Conservation (phyloP, 768 basidiomycete genomes). For the Pulveroboletus sp. region DNA sequence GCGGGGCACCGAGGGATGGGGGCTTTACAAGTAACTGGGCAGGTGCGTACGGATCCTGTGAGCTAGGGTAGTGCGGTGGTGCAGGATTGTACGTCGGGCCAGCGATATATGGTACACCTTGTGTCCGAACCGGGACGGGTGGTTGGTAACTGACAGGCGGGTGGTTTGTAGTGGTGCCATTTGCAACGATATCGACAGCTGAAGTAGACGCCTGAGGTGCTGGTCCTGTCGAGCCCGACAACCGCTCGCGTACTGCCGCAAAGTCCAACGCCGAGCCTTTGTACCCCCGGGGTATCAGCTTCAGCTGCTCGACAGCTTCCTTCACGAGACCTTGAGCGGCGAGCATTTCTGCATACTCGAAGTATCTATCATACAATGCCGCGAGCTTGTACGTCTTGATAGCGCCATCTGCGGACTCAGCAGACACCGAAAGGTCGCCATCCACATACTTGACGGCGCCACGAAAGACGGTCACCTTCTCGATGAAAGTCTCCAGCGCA, state of each 20-base stretch:
- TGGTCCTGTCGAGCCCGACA: constrained; percentile 39
- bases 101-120: constrained; percentile 17
- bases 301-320: constrained; percentile 76
- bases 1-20: constrained; percentile 37
- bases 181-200: constrained; percentile 21
- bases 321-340: constrained; percentile 86
- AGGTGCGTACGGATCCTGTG: constrained; percentile 9
- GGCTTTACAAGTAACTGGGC: constrained; percentile 36
- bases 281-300: constrained; percentile 76
- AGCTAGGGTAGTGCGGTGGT: too few relatives aligned
- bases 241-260: constrained; percentile 42
- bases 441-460: constrained; percentile 79
- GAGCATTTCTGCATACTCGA: constrained; percentile 92
- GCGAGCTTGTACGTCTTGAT: constrained; percentile 78
- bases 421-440: constrained; percentile 50
- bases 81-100: constrained; percentile 28
- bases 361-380: constrained; percentile 85
- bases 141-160: constrained; percentile 2
- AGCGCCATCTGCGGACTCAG: constrained; percentile 36
- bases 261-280: constrained; percentile 51
- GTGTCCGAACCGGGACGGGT: constrained; percentile 16
- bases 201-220: constrained; percentile 27
- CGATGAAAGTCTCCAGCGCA: constrained; percentile 89
- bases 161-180: constrained; percentile 20
- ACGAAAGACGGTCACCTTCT: constrained; percentile 95